Base-by-base conservation (phyloP, 129 eudicot species). In the Gnaphalium uliginosum region DNA sequence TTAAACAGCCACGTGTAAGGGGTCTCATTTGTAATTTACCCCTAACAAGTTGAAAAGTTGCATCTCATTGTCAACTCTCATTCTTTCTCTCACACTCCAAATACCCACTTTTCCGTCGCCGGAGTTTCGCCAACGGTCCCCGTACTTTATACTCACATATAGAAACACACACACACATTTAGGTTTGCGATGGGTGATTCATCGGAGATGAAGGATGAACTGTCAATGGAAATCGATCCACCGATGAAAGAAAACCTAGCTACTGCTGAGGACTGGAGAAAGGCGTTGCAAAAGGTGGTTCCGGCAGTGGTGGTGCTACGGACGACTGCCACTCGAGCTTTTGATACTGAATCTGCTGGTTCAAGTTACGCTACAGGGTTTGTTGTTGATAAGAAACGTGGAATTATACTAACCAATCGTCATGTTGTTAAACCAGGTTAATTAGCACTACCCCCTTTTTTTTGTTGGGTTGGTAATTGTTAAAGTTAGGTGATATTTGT, bases 301-400 rank as follows among this genome's bases (percentile, higher is more conserved):
- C 97, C 97, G 50, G 99, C 99, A 53, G 99, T 95, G 18, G 97
- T 95, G 3, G 99, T 95, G 17, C 96, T 95, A 39, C 94, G 99
- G 0, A 91, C 97, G 35, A 95, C 91, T 5, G 96, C 97, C 8
- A 87, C 94, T 67, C 87, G 99, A 25, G 93, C 99, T 0, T 95
- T 95, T 41, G 99, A 95, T 70, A 95, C 99, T 13, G 99, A 95
- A 68, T 66, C 96, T 15, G 99, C 99, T 7, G 97, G 92, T 19
- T 89, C 97, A 2, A 86, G 97, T 65, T 91, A 91, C 63, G 99
- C 99, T 21, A 95, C 99, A 8, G 99, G 99, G 26, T 95, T 95
- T 66, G 94, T 95, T 19, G 97, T 95, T 26, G 99, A 95, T 77
- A 91, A 91, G 83, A 59, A 64, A 27, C 91, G 97, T 4, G 99